phyloP scores from a whole-genome alignment of 2,329 filamentous ascomycete genomes.

The Pseudocercospora macadamiae region DNA sequence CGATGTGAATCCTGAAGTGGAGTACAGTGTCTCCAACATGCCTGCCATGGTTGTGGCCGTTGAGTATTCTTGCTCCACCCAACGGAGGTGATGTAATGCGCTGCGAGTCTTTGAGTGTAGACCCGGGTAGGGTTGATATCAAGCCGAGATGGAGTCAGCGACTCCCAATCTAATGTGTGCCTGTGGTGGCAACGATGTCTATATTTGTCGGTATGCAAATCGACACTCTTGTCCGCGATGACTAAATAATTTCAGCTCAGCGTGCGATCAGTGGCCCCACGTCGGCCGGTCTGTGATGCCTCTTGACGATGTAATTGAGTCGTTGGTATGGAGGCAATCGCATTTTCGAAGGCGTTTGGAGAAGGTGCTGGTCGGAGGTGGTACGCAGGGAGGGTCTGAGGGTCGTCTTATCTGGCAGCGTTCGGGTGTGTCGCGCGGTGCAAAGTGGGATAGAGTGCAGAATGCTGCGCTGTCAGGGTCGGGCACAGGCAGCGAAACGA shows the following conservation, averaged over 20 bases:
- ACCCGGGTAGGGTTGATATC: too few relatives aligned
- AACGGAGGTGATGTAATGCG: too few relatives aligned
- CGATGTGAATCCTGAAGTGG: constrained; percentile 31
- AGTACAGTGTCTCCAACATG: constrained; percentile 28
- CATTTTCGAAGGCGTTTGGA: constrained; percentile 31
- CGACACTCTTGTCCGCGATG: not conserved
- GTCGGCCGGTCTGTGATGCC: constrained; percentile 34
- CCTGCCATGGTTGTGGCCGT: constrained; percentile 16
- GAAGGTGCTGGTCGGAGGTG: constrained; percentile 1
- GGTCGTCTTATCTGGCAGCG: constrained; percentile 23
- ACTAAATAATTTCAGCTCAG: constrained; percentile 30
- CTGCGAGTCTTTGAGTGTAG: too few relatives aligned
- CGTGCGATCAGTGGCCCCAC: constrained; percentile 28
- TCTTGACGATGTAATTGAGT: constrained; percentile 36
- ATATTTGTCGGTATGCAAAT: not conserved
- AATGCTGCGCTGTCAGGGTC: constrained; percentile 14
- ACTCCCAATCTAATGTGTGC: too few relatives aligned
- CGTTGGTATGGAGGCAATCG: constrained; percentile 31
- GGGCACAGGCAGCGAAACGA: not conserved
- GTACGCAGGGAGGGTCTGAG: not conserved
- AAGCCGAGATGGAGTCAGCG: too few relatives aligned
- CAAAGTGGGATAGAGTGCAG: constrained; percentile 7
- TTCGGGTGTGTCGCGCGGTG: not conserved
- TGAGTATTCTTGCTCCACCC: too few relatives aligned
- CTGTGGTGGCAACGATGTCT: too few relatives aligned